These are phyloP conservation scores for Biscogniauxia sp. DNA, from an alignment of 2,329 filamentous ascomycete species.

Conservation along the genomic window DNA sequence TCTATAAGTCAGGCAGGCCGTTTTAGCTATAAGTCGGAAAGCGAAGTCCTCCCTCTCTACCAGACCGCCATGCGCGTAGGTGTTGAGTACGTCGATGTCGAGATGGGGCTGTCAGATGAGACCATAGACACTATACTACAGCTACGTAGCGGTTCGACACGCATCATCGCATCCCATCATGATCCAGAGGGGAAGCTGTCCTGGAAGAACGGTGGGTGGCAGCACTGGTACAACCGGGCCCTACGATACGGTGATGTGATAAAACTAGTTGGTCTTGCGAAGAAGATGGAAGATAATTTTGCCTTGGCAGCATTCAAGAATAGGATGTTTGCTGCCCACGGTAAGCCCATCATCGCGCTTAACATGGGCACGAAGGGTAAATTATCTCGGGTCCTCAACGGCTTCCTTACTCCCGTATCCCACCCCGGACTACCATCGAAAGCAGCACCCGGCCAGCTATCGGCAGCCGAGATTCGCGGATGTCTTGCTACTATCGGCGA, in stretches of 20 bases:
- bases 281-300: constrained; percentile 79
- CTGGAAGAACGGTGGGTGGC: constrained; percentile 93
- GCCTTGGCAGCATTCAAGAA: constrained; percentile 77
- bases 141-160: constrained; percentile 65
- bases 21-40: constrained; percentile 74
- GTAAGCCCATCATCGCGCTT: constrained; percentile 85
- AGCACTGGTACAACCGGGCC: constrained; percentile 83
- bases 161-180: constrained; percentile 93
- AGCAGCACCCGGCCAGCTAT: constrained; percentile 90
- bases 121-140: constrained; percentile 68
- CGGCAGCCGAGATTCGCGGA: constrained; percentile 80
- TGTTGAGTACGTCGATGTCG: constrained; percentile 89
- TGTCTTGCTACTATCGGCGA: constrained; percentile 77
- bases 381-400: constrained; percentile 84
- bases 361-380: constrained; percentile 92
- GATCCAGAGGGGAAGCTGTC: constrained; percentile 76
- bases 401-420: constrained; percentile 91
- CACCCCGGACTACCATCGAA: constrained; percentile 88
- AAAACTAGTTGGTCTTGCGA: constrained; percentile 86
- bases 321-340: constrained; percentile 69
- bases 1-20: constrained; percentile 82
- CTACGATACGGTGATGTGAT: constrained; percentile 89
- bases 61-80: constrained; percentile 75
- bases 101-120: constrained; percentile 80
- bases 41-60: constrained; percentile 74